phyloP scores from a whole-genome alignment of 2,329 filamentous ascomycete species.

The Trichoderma simmonsii region DNA sequence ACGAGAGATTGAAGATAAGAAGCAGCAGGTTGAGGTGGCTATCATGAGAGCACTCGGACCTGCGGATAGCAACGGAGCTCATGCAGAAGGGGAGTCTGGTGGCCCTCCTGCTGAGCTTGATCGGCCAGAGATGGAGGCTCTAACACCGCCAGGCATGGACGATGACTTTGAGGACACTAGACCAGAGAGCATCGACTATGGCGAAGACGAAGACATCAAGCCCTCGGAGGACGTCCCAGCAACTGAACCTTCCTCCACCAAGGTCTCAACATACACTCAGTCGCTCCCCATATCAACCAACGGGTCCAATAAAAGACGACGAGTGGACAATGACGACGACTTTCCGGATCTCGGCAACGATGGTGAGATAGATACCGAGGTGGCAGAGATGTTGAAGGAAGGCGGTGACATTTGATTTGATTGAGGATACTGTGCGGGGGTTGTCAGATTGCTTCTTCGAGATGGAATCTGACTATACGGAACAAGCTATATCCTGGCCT shows the following conservation, averaged over 20 bases:
- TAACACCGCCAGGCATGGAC: conserved; percentile 74
- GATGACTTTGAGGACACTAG: conserved; percentile 22
- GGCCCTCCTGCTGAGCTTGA: conserved; percentile 57
- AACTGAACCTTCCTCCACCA: conserved; percentile 31
- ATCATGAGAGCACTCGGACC: conserved; percentile 81
- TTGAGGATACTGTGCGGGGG: background rate
- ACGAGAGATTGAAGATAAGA: conserved; percentile 72
- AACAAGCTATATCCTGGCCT: background rate
- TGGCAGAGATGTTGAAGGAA: conserved; percentile 53
- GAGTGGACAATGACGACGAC: conserved; percentile 50
- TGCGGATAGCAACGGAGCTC: conserved; percentile 50
- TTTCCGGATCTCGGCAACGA: conserved; percentile 54
- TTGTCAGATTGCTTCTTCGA: background rate
- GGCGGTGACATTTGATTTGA: background rate
- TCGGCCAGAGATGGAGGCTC: conserved; percentile 77
- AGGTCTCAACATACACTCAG: conserved; percentile 44
- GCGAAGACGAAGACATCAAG: conserved; percentile 20
- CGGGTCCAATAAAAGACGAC: conserved; percentile 55
- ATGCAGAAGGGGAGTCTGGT: conserved; percentile 44
- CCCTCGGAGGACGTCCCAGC: conserved; percentile 22
- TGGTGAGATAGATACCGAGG: conserved; percentile 55
- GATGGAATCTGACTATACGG: background rate
- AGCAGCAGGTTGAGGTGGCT: conserved; percentile 82
- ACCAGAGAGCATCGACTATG: background rate
- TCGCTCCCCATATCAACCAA: conserved; percentile 49